phyloP scores from a whole-genome alignment of 2,329 filamentous ascomycete genomes.

The Fonsecaea pedrosoi region DNA sequence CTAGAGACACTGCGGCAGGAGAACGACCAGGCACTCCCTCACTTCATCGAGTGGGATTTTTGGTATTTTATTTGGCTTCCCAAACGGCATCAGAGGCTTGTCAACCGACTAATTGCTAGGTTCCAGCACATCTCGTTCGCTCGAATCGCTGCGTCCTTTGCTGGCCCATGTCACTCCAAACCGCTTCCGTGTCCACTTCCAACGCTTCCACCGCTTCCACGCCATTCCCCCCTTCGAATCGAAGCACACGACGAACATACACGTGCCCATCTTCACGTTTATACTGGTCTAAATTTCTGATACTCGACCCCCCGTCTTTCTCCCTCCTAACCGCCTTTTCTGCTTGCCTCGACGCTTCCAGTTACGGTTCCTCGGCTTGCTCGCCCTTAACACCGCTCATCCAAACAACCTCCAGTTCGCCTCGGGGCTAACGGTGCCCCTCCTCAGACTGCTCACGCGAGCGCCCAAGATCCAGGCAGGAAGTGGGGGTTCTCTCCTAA shows the following conservation, averaged over 20 bases:
- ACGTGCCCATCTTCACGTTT: slow-evolving; percentile 36
- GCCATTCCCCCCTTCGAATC: background rate
- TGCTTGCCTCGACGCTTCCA: slow-evolving; percentile 20
- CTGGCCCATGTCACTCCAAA: slow-evolving; percentile 9
- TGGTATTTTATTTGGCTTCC: slow-evolving; percentile 9
- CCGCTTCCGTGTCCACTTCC: slow-evolving; percentile 1
- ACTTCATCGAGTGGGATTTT: slow-evolving; percentile 13
- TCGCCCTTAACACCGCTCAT: slow-evolving; percentile 15
- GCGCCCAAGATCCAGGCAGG: slow-evolving; percentile 22
- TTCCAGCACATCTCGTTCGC: slow-evolving; percentile 27
- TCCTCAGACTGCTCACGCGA: slow-evolving; percentile 37
- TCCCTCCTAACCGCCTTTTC: slow-evolving; percentile 17
- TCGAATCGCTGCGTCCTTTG: slow-evolving; percentile 13
- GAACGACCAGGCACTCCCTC: background rate
- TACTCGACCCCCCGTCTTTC: slow-evolving; percentile 6
- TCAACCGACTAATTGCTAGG: slow-evolving; percentile 18
- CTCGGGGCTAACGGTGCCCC: slow-evolving; percentile 16
- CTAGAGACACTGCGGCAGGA: background rate
- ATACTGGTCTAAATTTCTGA: slow-evolving; percentile 35
- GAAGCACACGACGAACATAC: slow-evolving; percentile 32
- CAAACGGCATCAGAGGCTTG: slow-evolving; percentile 3
- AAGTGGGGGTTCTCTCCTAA: slow-evolving; percentile 26
- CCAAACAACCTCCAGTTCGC: slow-evolving; percentile 10
- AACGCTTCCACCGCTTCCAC: slow-evolving; percentile 7
- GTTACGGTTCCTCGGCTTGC: slow-evolving; percentile 17